Evolutionary conservation across 805 yeast genomes (phyloP).

Genomic region (Saturnispora besseyi): DNA sequence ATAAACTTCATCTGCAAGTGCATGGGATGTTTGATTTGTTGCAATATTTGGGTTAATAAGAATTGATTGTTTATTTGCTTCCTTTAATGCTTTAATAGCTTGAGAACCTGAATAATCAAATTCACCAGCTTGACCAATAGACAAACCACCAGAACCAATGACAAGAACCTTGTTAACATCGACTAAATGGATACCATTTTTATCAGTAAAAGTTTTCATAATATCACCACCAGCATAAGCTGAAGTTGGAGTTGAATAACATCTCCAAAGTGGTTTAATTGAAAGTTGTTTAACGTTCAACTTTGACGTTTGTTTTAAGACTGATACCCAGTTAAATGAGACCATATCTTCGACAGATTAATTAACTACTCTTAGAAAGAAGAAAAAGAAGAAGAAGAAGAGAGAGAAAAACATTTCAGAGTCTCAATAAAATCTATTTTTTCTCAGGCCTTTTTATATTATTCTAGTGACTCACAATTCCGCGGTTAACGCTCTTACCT

Average conservation of each 20-base stretch:
- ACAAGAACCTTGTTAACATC: slow-evolving; percentile 83
- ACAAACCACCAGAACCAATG: slow-evolving; percentile 96
- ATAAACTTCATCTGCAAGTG: slow-evolving; percentile 95
- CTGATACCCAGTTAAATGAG: slow-evolving; percentile 8
- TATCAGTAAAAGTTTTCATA: slow-evolving; percentile 46
- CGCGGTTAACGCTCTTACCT: slow-evolving; percentile 28
- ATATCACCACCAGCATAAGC: slow-evolving; percentile 58
- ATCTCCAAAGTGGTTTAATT: background rate
- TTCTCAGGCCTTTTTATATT: slow-evolving; percentile 5
- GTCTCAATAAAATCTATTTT: background rate
- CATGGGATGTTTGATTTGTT: slow-evolving; percentile 95
- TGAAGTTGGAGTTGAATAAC: slow-evolving; percentile 14
- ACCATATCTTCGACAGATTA: background rate
- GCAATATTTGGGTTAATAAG: slow-evolving; percentile 97
- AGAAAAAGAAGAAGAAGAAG: background rate
- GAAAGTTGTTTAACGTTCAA: background rate
- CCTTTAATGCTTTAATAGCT: slow-evolving; percentile 96
- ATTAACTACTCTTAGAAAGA: background rate
- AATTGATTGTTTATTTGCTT: slow-evolving; percentile 94
- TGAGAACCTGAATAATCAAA: slow-evolving; percentile 98
- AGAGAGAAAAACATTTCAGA: background rate
- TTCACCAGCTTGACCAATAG: slow-evolving; percentile 99
- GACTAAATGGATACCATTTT: slow-evolving; percentile 57
- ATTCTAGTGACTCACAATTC: slow-evolving; percentile 19
- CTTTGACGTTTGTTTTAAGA: slow-evolving; percentile 4